Conservation (phyloP, 768 basidiomycete genomes). For the Macrolepiota albuminosa region DNA sequence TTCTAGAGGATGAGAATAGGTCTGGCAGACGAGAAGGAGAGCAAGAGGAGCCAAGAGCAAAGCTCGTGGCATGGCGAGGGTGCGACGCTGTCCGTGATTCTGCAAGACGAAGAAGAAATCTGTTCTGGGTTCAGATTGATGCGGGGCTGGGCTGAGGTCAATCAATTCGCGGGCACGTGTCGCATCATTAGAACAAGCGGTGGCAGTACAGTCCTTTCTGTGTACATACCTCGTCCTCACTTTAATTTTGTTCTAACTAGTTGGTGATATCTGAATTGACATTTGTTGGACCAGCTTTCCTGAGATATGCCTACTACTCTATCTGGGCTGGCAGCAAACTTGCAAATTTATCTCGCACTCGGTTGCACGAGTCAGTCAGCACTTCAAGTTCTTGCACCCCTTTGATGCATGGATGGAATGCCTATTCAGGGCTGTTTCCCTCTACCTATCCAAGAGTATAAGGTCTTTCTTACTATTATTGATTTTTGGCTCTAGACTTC, state of each 20-base stretch:
- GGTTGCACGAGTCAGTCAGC: too few relatives aligned
- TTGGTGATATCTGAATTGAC: neutral
- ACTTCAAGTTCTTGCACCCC: neutral
- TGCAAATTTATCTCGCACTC: too few relatives aligned
- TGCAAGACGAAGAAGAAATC: neutral
- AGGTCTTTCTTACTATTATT: neutral
- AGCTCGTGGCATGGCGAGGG: slow-evolving; percentile 16
- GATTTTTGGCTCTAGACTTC: too few relatives aligned
- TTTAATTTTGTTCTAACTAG: neutral
- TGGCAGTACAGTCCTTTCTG: neutral
- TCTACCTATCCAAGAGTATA: neutral
- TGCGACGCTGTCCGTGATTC: neutral
- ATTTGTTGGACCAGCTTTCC: neutral
- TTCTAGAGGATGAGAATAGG: slow-evolving; percentile 26
- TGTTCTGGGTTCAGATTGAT: neutral
- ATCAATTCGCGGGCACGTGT: neutral
- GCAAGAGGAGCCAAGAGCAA: slow-evolving; percentile 25
- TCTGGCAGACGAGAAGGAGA: slow-evolving; percentile 9
- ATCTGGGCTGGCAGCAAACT: too few relatives aligned
- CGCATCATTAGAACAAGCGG: neutral
- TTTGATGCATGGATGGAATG: neutral
- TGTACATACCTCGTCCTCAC: neutral
- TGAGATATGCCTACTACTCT: too few relatives aligned
- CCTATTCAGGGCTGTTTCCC: neutral
- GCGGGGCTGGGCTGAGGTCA: neutral